Evolutionary conservation across 1,284 basidiomycete genomes (phyloP).

Genomic region (Mycena sp.): DNA sequence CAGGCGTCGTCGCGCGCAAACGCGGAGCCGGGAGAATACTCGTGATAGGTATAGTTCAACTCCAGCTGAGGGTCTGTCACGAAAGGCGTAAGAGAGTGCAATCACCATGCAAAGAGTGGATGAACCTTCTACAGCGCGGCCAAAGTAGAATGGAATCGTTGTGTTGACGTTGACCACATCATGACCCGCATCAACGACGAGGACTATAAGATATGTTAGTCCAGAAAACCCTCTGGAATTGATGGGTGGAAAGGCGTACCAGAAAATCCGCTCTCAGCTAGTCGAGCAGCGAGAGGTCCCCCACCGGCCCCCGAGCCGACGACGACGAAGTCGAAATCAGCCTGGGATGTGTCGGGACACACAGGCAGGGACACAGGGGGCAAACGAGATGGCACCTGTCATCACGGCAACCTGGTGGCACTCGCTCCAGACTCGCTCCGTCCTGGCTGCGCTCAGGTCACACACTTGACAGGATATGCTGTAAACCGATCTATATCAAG

Average conservation of each 20-base stretch:
- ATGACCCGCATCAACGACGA: constrained; percentile 34
- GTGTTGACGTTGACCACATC: constrained; percentile 33
- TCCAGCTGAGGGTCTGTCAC: constrained; percentile 31
- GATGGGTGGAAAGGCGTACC: neutral
- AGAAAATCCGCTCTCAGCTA: constrained; percentile 37
- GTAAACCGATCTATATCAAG: too few species aligned
- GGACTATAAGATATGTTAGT: constrained; percentile 11
- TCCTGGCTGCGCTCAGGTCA: too few species aligned
- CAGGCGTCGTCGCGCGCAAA: constrained; percentile 32
- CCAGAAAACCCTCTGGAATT: neutral
- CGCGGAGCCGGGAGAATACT: constrained; percentile 33
- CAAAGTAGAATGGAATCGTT: constrained; percentile 35
- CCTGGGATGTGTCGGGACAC: constrained; percentile 20
- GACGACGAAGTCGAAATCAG: constrained; percentile 38
- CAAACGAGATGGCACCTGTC: too few species aligned
- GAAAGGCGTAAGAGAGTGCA: neutral
- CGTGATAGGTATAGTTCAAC: constrained; percentile 32
- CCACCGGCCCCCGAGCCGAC: constrained; percentile 38
- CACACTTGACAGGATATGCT: too few species aligned
- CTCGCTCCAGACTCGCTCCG: too few species aligned
- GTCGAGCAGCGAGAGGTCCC: constrained; percentile 36
- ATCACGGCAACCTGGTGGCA: too few species aligned
- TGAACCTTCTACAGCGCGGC: constrained; percentile 31
- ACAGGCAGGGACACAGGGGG: neutral
- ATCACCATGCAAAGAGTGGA: neutral